phyloP scores from a whole-genome alignment of 75 land plant species.

The Selaginella tamariscina region DNA sequence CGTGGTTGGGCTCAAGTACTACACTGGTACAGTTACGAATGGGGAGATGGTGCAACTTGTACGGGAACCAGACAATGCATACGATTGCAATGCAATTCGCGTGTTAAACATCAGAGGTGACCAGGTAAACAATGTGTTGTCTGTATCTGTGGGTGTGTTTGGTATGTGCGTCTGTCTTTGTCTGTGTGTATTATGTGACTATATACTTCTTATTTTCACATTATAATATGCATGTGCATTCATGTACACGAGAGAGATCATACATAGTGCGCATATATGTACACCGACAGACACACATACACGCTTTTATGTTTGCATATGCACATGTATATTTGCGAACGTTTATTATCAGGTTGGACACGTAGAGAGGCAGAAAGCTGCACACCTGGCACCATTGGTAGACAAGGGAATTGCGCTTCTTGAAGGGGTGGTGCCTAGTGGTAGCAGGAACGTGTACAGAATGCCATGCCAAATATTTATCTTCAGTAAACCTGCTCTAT shows the following conservation, averaged over 20 bases:
- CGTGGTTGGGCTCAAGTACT: constrained; percentile 74
- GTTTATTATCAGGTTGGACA: constrained; percentile 84
- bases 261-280: no score
- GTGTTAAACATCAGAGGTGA: constrained; percentile 48
- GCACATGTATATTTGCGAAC: no score
- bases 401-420: constrained; percentile 36
- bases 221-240: no score
- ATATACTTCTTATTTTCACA: no score
- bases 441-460: constrained; percentile 25
- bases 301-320: no score
- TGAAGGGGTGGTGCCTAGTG: constrained; percentile 60
- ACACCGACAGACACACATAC: no score
- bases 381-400: constrained; percentile 51
- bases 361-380: constrained; percentile 55
- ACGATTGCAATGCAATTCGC: constrained; percentile 68
- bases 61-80: constrained; percentile 61
- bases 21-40: constrained; percentile 50
- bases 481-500: constrained; percentile 31
- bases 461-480: constrained; percentile 69
- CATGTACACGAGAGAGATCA: no score
- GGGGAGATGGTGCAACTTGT: constrained; percentile 74
- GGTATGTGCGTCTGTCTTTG: no score
- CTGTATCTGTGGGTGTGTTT: no score
- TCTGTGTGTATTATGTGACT: no score
- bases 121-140: no score